A percentile compares a stretch with the other conserved stretches of the same genome.
phyloP scores from a whole-genome alignment of 2,329 filamentous ascomycete species.

The Eutypa lata region DNA sequence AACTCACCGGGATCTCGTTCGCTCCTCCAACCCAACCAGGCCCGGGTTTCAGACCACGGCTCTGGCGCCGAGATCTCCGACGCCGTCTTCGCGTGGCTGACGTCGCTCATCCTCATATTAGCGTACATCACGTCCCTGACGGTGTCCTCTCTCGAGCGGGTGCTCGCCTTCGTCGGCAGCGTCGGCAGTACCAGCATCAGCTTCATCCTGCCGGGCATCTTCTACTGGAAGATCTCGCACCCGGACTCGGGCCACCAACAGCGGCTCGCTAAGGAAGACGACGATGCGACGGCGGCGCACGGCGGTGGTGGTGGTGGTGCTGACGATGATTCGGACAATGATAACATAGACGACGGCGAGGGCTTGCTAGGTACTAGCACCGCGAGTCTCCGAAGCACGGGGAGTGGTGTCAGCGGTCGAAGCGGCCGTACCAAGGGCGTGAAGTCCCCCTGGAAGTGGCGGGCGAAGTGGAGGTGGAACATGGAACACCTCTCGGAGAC shows the following conservation, averaged over 20 bases:
- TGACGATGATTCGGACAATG: slow-evolving; percentile 33
- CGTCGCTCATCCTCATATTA: slow-evolving; percentile 77
- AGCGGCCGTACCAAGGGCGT: slow-evolving; percentile 20
- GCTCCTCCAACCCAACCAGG: slow-evolving; percentile 36
- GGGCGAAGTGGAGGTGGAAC: slow-evolving; percentile 57
- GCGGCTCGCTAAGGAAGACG: slow-evolving; percentile 83
- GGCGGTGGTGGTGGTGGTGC: too few relatives aligned
- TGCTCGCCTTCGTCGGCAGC: slow-evolving; percentile 91
- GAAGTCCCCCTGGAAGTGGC: slow-evolving; percentile 46
- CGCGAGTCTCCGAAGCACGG: slow-evolving; percentile 40
- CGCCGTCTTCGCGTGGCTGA: slow-evolving; percentile 82
- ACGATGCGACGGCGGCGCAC: slow-evolving; percentile 59
- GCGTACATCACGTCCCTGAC: slow-evolving; percentile 89
- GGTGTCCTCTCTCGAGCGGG: slow-evolving; percentile 82
- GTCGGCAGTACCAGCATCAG: slow-evolving; percentile 95
- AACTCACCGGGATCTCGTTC: slow-evolving; percentile 40
- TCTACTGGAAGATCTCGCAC: slow-evolving; percentile 97
- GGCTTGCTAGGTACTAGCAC: slow-evolving; percentile 43
- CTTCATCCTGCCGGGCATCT: slow-evolving; percentile 92
- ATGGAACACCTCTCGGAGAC: slow-evolving; percentile 62
- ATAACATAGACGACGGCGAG: slow-evolving; percentile 36
- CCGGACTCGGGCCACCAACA: slow-evolving; percentile 86
- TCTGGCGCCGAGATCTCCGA: slow-evolving; percentile 72
- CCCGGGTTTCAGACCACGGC: slow-evolving; percentile 47
- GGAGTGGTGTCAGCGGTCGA: slow-evolving; percentile 31